Percentiles rank a stretch among this genome's conserved stretches.
These are phyloP conservation scores for Heritiera littoralis DNA, from an alignment of 345 rosid genomes.

Conservation along the genomic window DNA sequence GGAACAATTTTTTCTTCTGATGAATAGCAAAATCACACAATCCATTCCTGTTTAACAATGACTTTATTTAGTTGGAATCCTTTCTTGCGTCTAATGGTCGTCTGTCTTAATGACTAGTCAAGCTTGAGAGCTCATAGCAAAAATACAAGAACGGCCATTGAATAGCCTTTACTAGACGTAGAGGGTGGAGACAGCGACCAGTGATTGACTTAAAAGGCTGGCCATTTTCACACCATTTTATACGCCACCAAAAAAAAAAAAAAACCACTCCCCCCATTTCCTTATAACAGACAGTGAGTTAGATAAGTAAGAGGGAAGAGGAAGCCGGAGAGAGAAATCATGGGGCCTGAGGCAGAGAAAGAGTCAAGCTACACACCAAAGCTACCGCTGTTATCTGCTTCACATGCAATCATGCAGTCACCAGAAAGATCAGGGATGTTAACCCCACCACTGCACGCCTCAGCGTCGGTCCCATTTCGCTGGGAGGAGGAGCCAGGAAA, in stretches of 20 bases:
- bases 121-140: neutral
- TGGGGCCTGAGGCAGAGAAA: constrained; percentile 37
- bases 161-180: neutral
- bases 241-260: neutral
- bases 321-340: neutral
- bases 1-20: neutral
- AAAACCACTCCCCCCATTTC: neutral
- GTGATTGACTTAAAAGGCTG: neutral
- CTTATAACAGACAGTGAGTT: neutral
- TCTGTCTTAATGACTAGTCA: neutral
- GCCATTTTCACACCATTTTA: neutral
- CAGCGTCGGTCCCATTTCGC: constrained; percentile 77
- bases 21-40: neutral
- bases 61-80: neutral
- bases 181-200: neutral
- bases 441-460: constrained; percentile 61
- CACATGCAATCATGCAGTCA: constrained; percentile 42
- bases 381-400: constrained; percentile 42
- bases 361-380: constrained; percentile 33
- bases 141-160: neutral
- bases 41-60: neutral
- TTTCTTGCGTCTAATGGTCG: neutral
- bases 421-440: constrained; percentile 57
- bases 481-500: constrained; percentile 96
- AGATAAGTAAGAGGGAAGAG: neutral